phyloP scores from a whole-genome alignment of 371 early-diverging fungal genomes.

The Mortierella sp. region DNA sequence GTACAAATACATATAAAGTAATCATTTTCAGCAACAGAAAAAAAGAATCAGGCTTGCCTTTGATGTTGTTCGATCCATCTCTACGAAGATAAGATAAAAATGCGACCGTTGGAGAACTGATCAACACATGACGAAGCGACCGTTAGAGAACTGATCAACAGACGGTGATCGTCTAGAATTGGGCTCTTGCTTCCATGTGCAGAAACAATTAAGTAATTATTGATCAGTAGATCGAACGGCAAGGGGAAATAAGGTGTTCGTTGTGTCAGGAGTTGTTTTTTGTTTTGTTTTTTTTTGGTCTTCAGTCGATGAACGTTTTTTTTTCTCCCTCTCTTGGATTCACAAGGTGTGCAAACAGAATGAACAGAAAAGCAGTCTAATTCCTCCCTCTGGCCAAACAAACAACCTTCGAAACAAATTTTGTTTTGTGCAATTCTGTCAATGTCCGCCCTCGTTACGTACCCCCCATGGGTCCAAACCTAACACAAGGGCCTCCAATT shows the following conservation, averaged over 20 bases:
- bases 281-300: neutral
- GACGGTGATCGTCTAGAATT: neutral
- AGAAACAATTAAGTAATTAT: neutral
- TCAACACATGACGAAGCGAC: neutral
- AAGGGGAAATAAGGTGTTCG: neutral
- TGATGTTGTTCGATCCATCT: too few relatives aligned
- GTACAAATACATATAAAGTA: slow-evolving; percentile 13
- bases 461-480: neutral
- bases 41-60: too few relatives aligned
- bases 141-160: neutral
- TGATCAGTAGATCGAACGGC: neutral
- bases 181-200: neutral
- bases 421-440: neutral
- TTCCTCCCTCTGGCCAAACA: neutral
- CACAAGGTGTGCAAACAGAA: too few relatives aligned
- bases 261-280: too few relatives aligned
- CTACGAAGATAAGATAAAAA: too few relatives aligned
- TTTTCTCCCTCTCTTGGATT: too few relatives aligned
- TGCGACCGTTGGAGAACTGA: neutral
- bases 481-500: neutral
- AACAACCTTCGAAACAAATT: neutral
- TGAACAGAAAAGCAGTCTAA: neutral
- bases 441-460: neutral
- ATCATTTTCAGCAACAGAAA: slow-evolving; percentile 1
- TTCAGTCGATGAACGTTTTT: neutral